These are phyloP conservation scores for Pichia sp. DNA, from an alignment of 1,139 yeast species.

Conservation along the genomic window DNA sequence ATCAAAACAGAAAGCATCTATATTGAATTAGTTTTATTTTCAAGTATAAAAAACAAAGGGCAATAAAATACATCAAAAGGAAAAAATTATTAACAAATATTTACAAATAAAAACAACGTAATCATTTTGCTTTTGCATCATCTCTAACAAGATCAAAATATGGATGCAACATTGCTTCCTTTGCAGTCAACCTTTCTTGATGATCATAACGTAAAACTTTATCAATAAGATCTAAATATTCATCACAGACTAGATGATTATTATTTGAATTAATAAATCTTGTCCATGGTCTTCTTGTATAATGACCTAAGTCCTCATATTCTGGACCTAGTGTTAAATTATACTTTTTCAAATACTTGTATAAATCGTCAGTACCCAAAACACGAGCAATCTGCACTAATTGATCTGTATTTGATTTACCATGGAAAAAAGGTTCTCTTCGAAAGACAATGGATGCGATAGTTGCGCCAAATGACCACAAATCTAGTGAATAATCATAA, in stretches of 20 bases:
- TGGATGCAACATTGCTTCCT: slow-evolving; percentile 64
- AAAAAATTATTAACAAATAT: not conserved
- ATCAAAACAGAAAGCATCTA: not conserved
- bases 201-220: slow-evolving; percentile 65
- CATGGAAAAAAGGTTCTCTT: slow-evolving; percentile 74
- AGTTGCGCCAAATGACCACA: slow-evolving; percentile 83
- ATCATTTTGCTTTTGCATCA: slow-evolving; percentile 4
- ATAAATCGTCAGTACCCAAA: slow-evolving; percentile 64
- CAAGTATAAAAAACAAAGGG: not conserved
- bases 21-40: not conserved
- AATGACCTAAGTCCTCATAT: slow-evolving; percentile 64
- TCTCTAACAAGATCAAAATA: slow-evolving; percentile 37
- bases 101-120: not conserved
- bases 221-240: slow-evolving; percentile 60
- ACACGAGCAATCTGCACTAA: slow-evolving; percentile 73
- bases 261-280: slow-evolving; percentile 41
- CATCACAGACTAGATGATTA: slow-evolving; percentile 53
- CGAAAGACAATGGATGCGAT: slow-evolving; percentile 71
- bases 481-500: slow-evolving; percentile 71
- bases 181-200: slow-evolving; percentile 67
- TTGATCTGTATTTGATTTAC: slow-evolving; percentile 74
- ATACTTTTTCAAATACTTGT: slow-evolving; percentile 56
- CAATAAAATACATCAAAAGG: not conserved
- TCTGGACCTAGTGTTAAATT: slow-evolving; percentile 50
- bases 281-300: slow-evolving; percentile 62